Base-by-base conservation (phyloP, 345 rosid species). In the Gossypium raimondii region DNA sequence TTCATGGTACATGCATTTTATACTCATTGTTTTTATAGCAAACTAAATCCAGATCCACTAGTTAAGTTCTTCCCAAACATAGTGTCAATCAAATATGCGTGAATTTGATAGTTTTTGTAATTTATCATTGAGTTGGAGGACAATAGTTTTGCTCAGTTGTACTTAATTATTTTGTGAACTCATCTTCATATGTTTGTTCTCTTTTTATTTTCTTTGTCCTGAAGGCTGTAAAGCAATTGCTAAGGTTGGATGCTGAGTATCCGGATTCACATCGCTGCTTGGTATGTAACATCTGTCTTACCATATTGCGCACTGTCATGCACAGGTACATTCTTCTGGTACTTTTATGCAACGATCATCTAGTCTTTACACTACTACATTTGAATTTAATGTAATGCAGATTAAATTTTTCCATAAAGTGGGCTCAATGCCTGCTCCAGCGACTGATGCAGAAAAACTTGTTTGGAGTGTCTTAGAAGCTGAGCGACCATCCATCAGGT, bases 401-500 rank as follows among this genome's bases (percentile, higher is more conserved):
- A 84, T 93, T 57, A 89, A 84, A 82, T 93, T 93, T 85, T 96
- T 92, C 84, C 90, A 90, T 76, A 85, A 80, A 83, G 90, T 86
- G 75, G 88, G 76, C 64, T 84, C 89, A 13, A 79, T 86, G 86
- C 76, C 80, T 84, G 71, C 90, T 80, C 92, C 99, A 25, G 88
- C 78, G 7, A 85, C 91, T 29, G 90, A 85, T 65, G 69, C 93
- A 29, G 95, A 87, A 82, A 93, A 93, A 79, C 94, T 96, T 74
- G 83, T 94, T 74, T 88, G 93, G 92, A 88, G 87, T 80, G 97
- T 96, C 71, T 77, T 96, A 74, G 94, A 92, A 82, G 97, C 92
- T 9, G 99, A 96, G 85, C 92, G 97, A 53, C 88, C 90, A 57
- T 80, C 87, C 72, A 86, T 96, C 81, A 90, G 97, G 99, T 96